Conservation (phyloP, 768 basidiomycete species). For the Omphalotus guepiniiformis region DNA sequence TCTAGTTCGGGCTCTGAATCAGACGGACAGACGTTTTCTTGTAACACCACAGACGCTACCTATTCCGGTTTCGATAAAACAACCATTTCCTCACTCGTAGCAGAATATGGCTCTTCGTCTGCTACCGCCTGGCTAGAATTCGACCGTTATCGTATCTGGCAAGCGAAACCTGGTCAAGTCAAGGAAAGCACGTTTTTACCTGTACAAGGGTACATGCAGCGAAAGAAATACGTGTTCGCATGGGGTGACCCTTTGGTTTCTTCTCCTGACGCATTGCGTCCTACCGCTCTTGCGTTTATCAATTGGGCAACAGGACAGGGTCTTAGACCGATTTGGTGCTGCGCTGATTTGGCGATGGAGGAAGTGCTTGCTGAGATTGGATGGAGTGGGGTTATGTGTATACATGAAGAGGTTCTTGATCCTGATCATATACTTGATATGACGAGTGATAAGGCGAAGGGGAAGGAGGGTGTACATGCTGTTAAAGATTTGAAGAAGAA, state of each 20-base stretch:
- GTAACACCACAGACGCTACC: neutral
- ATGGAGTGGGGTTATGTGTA: constrained; percentile 60
- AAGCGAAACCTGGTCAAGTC: constrained; percentile 16
- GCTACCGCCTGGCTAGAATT: constrained; percentile 71
- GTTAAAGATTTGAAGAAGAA: constrained; percentile 63
- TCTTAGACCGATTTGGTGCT: constrained; percentile 56
- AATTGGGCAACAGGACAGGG: constrained; percentile 37
- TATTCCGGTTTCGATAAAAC: constrained; percentile 20
- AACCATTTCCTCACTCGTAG: constrained; percentile 48
- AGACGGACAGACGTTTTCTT: no score
- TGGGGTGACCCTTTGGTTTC: constrained; percentile 65
- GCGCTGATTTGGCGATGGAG: constrained; percentile 51
- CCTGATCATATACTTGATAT: constrained; percentile 41
- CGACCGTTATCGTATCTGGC: constrained; percentile 48
- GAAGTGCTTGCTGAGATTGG: constrained; percentile 45
- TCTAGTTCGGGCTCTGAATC: no score
- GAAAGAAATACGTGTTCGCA: constrained; percentile 49
- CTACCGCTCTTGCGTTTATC: constrained; percentile 40
- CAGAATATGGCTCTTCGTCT: constrained; percentile 61
- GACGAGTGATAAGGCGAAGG: constrained; percentile 30
- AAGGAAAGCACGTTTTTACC: constrained; percentile 37
- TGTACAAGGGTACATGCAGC: constrained; percentile 57
- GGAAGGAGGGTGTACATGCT: constrained; percentile 30
- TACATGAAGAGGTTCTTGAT: constrained; percentile 57
- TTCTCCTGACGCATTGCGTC: constrained; percentile 27